Evolutionary conservation across 768 basidiomycete genomes (phyloP), one percentile per base, ranked within the genome.

Genomic region (Chalciporus chontae): DNA sequence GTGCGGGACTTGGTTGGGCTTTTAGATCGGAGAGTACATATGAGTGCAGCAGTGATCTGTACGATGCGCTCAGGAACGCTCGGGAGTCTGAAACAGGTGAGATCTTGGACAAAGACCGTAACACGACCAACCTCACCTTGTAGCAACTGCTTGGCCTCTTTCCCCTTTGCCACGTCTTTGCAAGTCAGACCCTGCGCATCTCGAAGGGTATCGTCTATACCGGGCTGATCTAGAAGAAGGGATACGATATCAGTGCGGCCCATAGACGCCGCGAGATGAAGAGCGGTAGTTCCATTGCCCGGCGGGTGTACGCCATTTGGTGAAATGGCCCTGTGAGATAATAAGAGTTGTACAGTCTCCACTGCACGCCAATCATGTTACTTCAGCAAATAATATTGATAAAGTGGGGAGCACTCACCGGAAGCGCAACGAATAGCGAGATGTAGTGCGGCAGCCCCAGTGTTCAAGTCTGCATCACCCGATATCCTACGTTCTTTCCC

Each of bases 361-460:
- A 68, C 86, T 87, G 23, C 51, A 53, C 4, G 9, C 34, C 26
- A 38, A 32, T n/a, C n/a, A n/a, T 19, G 18, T 55, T 18, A 38
- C 53, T 43, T 42, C 40, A 45, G 34, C 24, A 37, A 50, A 41
- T 15, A 14, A 17, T 5, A 2, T 26, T 31, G 29, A n/a, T 14
- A 29, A 8, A 41, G n/a, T 7, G 37, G 14, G 45, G 17, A 34
- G 7, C n/a, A 70, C 81, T 19, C 57, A 87, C 87, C 77, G 9
- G 84, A 83, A 50, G 80, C 88, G 64, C 90, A 91, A 38, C 87
- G 79, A n/a, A 92, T 81, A 10, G 87, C 89, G 3, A 92, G 78
- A 66, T 92, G 89, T 7, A 92, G 70, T 0, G 87, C 86, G 3
- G 87, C 84, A 5, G 87, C 85, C 11, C 80, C 85, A 1, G 83